Conservation (phyloP, 2,329 filamentous ascomycete genomes). For the Triangularia setosa region DNA sequence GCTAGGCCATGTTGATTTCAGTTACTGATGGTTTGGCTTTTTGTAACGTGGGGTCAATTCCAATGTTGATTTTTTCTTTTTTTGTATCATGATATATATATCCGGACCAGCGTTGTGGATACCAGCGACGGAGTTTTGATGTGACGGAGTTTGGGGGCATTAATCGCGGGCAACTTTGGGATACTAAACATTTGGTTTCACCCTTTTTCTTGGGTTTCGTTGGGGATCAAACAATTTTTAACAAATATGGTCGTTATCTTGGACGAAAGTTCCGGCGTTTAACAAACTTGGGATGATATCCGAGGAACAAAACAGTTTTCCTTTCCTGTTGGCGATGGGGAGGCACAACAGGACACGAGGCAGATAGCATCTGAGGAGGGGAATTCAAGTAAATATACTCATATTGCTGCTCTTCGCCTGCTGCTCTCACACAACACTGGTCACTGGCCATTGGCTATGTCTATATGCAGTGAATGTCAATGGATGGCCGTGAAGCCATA, state of each 20-base stretch:
- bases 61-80: slow-evolving; percentile 7
- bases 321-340: not conserved
- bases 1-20: slow-evolving; percentile 60
- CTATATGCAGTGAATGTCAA: not conserved
- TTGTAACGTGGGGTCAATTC: slow-evolving; percentile 5
- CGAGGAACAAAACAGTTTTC: not conserved
- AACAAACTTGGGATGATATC: slow-evolving; percentile 3
- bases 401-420: not conserved
- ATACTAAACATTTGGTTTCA: slow-evolving; percentile 12
- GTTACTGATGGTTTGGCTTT: slow-evolving; percentile 44
- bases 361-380: not conserved
- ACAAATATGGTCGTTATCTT: not conserved
- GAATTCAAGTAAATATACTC: slow-evolving; percentile 1
- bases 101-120: slow-evolving; percentile 21
- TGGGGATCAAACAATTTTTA: not conserved
- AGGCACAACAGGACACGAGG: not conserved
- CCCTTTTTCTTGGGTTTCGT: slow-evolving; percentile 8
- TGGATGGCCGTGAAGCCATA: not conserved
- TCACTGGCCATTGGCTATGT: not conserved
- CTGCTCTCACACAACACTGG: not conserved
- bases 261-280: not conserved
- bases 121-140: slow-evolving; percentile 35
- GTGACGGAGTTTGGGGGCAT: slow-evolving; percentile 30
- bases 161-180: slow-evolving; percentile 17
- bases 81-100: slow-evolving; percentile 18